Evolutionary conservation across 2,329 filamentous ascomycete genomes (phyloP).

Genomic region (Neonectria neomacrospora): DNA sequence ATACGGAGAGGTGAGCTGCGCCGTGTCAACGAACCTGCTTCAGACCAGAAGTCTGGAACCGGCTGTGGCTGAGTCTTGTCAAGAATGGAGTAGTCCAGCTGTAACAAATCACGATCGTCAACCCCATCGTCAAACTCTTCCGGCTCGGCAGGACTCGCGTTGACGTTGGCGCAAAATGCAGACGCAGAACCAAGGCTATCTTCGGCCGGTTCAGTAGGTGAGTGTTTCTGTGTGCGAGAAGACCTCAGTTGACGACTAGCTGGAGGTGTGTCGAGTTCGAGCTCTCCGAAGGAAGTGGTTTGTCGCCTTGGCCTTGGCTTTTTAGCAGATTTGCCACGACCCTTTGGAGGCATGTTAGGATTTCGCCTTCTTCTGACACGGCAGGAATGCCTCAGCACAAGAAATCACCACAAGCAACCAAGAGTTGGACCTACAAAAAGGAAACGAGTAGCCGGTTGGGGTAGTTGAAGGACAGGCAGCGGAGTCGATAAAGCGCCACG

Average conservation of each 20-base stretch:
- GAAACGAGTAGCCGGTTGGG: no score
- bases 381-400: not conserved
- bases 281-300: constrained; percentile 36
- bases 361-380: not conserved
- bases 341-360: constrained; percentile 31
- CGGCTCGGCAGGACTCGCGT: not conserved
- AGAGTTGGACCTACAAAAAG: not conserved
- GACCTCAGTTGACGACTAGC: constrained; percentile 42
- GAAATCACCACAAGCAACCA: not conserved
- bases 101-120: constrained; percentile 40
- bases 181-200: not conserved
- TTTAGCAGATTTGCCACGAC: constrained; percentile 33
- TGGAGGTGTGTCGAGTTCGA: constrained; percentile 49
- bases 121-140: constrained; percentile 40
- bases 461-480: no score
- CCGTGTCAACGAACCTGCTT: constrained; percentile 41
- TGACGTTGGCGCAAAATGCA: not conserved
- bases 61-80: constrained; percentile 2
- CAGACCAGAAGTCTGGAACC: constrained; percentile 45
- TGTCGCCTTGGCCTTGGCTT: constrained; percentile 27
- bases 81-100: constrained; percentile 20
- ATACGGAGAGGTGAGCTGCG: constrained; percentile 45
- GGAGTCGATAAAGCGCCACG: not conserved
- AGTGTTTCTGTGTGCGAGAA: constrained; percentile 6
- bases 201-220: not conserved